Percentiles rank a stretch among this genome's conserved stretches.
Evolutionary conservation across 306 rosid species (phyloP).

Genomic region (Vicia sativa): DNA sequence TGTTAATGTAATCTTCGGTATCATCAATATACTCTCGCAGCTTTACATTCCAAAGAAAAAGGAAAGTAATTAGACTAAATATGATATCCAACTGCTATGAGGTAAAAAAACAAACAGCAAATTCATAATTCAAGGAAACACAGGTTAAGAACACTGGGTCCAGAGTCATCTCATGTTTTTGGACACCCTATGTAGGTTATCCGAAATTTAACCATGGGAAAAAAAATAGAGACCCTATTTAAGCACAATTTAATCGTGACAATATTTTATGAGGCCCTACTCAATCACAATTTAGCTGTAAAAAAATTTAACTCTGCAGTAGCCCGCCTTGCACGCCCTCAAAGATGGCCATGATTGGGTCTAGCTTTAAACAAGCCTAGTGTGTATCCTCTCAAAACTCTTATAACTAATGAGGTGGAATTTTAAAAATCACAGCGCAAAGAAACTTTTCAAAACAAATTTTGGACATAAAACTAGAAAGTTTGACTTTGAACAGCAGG

Average conservation of each 20-base stretch:
- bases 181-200: too few relatives aligned
- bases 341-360: too few relatives aligned
- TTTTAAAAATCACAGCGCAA: neutral
- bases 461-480: neutral
- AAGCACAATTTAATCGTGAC: too few relatives aligned
- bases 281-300: too few relatives aligned
- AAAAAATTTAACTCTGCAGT: too few relatives aligned
- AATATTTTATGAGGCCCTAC: too few relatives aligned
- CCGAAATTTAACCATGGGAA: too few relatives aligned
- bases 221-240: too few relatives aligned
- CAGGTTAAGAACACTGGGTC: neutral
- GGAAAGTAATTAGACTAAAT: conserved; percentile 8
- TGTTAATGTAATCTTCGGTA: conserved; percentile 92
- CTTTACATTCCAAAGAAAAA: conserved; percentile 50
- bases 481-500: too few relatives aligned
- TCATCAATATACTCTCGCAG: conserved; percentile 91
- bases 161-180: too few relatives aligned
- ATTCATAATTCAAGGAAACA: conserved; percentile 27
- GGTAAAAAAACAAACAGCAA: conserved; percentile 1
- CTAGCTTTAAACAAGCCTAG: neutral
- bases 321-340: too few relatives aligned
- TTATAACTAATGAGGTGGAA: neutral
- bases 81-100: neutral
- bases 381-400: conserved; percentile 9
- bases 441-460: conserved; percentile 1